Percentiles rank a stretch among this genome's conserved stretches.
Conservation (phyloP, 805 yeast genomes). For the Cyberlindnera mrakii region DNA sequence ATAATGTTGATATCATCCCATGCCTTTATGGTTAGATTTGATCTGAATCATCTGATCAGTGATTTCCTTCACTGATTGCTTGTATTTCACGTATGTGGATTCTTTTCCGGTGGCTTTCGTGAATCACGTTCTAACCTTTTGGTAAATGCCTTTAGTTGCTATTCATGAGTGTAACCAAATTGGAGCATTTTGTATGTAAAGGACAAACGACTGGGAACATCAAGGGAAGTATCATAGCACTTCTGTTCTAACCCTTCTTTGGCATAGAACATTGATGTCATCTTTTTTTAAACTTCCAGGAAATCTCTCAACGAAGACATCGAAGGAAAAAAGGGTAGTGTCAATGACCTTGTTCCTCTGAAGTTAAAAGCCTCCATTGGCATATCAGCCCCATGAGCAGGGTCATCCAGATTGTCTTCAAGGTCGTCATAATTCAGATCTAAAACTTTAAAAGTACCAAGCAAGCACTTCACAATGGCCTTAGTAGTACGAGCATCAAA, state of each 20-base stretch:
- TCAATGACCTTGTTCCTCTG: neutral
- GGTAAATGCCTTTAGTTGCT: neutral
- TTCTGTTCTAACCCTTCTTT: neutral
- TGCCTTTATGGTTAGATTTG: neutral
- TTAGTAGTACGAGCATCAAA: neutral
- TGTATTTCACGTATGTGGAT: neutral
- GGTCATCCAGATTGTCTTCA: neutral
- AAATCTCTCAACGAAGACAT: neutral
- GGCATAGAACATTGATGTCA: neutral
- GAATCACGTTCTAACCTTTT: neutral
- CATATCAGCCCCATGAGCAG: too few relatives aligned
- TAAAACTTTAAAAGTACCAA: neutral
- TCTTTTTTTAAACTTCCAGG: neutral
- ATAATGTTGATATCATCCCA: neutral
- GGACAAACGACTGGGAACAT: neutral
- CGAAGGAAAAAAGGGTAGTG: neutral
- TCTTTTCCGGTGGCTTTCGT: neutral
- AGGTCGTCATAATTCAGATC: neutral
- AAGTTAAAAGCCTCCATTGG: neutral
- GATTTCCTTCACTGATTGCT: neutral
- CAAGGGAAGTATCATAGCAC: neutral
- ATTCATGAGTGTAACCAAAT: neutral
- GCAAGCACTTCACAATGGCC: neutral
- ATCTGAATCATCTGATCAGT: too few relatives aligned
- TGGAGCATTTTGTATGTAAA: neutral